Conservation (phyloP, 306 rosid species). For the Cercis canadensis region DNA sequence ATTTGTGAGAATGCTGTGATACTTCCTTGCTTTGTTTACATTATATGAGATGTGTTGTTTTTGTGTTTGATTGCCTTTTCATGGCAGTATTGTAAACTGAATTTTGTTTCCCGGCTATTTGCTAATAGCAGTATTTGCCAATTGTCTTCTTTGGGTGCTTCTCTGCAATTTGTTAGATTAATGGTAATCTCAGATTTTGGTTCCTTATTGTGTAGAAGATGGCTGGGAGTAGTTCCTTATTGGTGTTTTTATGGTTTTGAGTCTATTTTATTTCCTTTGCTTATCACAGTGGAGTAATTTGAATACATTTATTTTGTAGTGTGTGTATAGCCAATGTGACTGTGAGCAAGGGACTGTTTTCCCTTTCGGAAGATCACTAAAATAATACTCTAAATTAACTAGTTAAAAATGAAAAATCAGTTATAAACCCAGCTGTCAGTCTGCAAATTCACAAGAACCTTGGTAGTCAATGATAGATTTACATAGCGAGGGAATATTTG, state of each 20-base stretch:
- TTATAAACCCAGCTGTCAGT: too few species aligned
- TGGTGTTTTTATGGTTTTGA: too few species aligned
- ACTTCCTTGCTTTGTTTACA: constrained; percentile 26
- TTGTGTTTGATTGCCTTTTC: constrained; percentile 31
- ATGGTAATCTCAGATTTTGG: constrained; percentile 3
- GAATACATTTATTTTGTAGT: too few species aligned
- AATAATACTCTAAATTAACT: neutral
- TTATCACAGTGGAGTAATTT: too few species aligned
- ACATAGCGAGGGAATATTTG: neutral
- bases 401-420: neutral
- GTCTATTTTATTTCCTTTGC: too few species aligned
- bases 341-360: neutral
- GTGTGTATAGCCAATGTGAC: too few species aligned
- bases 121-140: constrained; percentile 21
- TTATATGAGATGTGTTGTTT: constrained; percentile 6
- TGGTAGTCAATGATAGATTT: neutral
- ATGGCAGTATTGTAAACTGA: constrained; percentile 17
- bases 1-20: constrained; percentile 18
- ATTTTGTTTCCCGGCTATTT: constrained; percentile 16
- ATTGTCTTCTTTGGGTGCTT: constrained; percentile 9
- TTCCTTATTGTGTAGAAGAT: neutral
- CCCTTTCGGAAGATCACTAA: neutral
- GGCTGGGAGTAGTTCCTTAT: too few species aligned
- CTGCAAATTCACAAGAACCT: neutral
- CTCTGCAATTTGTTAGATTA: constrained; percentile 9